Percentiles rank a stretch among this genome's conserved stretches.
Conservation (phyloP, 2,329 filamentous ascomycete genomes). For the Plenodomus tracheiphilus region DNA sequence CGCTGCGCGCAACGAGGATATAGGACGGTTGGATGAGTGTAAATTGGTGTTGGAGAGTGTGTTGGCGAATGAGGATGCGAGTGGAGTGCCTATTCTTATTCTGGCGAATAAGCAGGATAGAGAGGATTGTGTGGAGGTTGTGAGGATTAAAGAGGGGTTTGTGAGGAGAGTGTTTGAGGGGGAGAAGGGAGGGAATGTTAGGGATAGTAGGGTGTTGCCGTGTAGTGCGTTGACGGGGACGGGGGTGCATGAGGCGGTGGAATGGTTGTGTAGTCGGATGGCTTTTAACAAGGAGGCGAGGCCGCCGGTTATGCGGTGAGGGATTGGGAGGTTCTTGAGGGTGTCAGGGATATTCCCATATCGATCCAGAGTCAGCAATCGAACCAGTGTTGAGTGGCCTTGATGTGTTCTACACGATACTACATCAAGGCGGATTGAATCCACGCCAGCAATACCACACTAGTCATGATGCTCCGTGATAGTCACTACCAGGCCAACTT, state of each 20-base stretch:
- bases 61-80: constrained; percentile 81
- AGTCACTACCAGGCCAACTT: no score
- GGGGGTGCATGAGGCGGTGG: constrained; percentile 92
- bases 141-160: constrained; percentile 93
- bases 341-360: no score
- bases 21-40: constrained; percentile 80
- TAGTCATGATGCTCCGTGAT: no score
- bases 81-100: constrained; percentile 88
- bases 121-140: constrained; percentile 96
- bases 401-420: no score
- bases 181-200: constrained; percentile 80
- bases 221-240: constrained; percentile 83
- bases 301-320: constrained; percentile 85
- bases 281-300: constrained; percentile 96
- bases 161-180: constrained; percentile 96
- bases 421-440: no score
- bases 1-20: constrained; percentile 35
- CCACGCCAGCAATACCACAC: no score
- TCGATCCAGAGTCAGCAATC: no score
- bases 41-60: constrained; percentile 87
- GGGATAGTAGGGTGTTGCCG: constrained; percentile 88
- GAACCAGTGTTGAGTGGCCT: no score
- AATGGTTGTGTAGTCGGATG: constrained; percentile 89
- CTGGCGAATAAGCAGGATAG: constrained; percentile 97
- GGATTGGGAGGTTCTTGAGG: not conserved